Evolutionary conservation across 164 flowering plant species (phyloP), one percentile per base, ranked within the genome.

Genomic region (Dillenia suffruticosa): DNA sequence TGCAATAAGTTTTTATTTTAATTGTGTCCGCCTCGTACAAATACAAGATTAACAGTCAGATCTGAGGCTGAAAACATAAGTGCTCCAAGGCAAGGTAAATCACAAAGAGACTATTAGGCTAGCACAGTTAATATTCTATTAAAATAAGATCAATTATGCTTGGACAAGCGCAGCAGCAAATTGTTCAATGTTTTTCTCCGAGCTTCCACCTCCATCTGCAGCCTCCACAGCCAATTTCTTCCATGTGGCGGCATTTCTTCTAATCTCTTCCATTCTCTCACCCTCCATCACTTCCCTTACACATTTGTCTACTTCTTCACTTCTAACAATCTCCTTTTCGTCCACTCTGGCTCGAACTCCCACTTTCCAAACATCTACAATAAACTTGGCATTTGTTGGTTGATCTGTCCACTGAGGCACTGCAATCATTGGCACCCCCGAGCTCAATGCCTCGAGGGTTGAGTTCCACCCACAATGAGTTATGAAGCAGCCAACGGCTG

Each of bases 391-490:
- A 53, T 62, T 62, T 1, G 58, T 62, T 11, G 65, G 16, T 62
- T 62, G 65, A 15, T 64, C 67, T 10, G 53, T 24, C 54, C 53
- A 56, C 9, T 56, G 67, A 1, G 61, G 60, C 61, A 64, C 56
- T 16, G 10, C 67, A 46, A 64, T 54, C 53, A 64, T 32, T 13
- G 67, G 67, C 5, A 62, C 65, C 2, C 65, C 65, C 32, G 40
- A 46, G 17, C 65, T 56, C 51, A 72, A 15, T 49, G 58, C 61
- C 55, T 72, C 76, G 5, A 64, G 24, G 2, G 54, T 55, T 12
- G 64, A 70, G 22, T 67, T 70, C 59, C 68, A 70, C 19, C 74
- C 77, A 44, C 69, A 69, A 59, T 69, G 73, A 4, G 70, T 62
- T 12, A 66, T n/a, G 48, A 74, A 74, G 47, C 77, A 74, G 6